phyloP scores from a whole-genome alignment of 2,329 filamentous ascomycete species.

The Leptographium procerum region DNA sequence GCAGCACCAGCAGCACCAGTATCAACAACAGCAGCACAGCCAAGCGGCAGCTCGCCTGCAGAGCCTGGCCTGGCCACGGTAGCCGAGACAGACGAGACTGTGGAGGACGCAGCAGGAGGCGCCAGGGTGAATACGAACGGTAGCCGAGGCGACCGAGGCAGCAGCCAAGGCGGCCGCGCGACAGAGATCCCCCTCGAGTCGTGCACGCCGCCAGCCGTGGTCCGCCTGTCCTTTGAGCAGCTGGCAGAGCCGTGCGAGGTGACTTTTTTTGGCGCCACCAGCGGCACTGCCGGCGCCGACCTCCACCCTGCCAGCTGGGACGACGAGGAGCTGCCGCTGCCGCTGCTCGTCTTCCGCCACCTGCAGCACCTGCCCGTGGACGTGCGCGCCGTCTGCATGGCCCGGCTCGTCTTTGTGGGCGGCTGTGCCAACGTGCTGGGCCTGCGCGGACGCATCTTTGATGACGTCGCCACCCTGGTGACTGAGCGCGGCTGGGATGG shows the following conservation, averaged over 20 bases:
- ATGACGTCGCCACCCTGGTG: conserved; percentile 60
- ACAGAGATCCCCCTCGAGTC: conserved; percentile 33
- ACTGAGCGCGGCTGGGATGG: conserved; percentile 64
- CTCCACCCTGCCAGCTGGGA: conserved; percentile 51
- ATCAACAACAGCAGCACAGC: conserved; percentile 1
- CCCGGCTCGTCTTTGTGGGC: conserved; percentile 77
- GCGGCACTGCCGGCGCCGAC: conserved; percentile 15
- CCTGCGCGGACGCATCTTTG: conserved; percentile 62
- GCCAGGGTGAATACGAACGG: background rate
- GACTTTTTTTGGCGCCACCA: conserved; percentile 50
- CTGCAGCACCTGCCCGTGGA: conserved; percentile 71
- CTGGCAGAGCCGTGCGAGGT: conserved; percentile 66
- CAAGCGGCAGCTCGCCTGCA: conserved; percentile 3
- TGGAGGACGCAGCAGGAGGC: conserved; percentile 12
- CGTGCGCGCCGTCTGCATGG: conserved; percentile 74
- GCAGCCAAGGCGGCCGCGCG: conserved; percentile 16
- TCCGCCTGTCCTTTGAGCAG: conserved; percentile 56
- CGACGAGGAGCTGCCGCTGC: conserved; percentile 75
- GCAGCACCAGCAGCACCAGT: background rate
- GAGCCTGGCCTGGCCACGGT: conserved; percentile 36
- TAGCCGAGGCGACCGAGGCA: background rate
- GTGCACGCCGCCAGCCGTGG: conserved; percentile 35
- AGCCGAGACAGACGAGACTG: conserved; percentile 44
- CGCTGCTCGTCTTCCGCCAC: conserved; percentile 62
- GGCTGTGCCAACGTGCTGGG: conserved; percentile 71